phyloP scores from a whole-genome alignment of 176 grass and related monocot genomes.

The Oryza nivara region DNA sequence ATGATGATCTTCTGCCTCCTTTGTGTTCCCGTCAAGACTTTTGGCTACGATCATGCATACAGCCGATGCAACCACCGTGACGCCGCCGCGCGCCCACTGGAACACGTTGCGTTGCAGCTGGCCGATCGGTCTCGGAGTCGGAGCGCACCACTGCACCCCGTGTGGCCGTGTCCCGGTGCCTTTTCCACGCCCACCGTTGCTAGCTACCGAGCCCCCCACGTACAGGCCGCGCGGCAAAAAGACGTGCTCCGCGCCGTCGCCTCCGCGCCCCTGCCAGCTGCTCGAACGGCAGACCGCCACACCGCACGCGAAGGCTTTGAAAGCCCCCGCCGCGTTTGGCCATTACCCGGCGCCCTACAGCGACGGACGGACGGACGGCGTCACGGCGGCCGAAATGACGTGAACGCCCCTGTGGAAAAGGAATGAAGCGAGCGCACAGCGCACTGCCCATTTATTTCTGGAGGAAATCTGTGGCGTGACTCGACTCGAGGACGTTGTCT shows the following conservation, averaged over 20 bases:
- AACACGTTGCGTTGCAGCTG: slow-evolving; percentile 37
- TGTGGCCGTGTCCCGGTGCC: background rate
- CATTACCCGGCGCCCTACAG: slow-evolving; percentile 19
- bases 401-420: slow-evolving; percentile 9
- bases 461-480: background rate
- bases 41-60: background rate
- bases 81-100: background rate
- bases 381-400: slow-evolving; percentile 19
- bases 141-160: background rate
- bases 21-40: background rate
- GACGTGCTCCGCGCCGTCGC: background rate
- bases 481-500: slow-evolving; percentile 1
- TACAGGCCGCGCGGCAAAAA: background rate
- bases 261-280: slow-evolving; percentile 41
- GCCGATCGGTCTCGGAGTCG: background rate
- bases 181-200: background rate
- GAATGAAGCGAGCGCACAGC: background rate
- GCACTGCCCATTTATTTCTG: background rate
- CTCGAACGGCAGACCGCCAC: slow-evolving; percentile 26
- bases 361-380: background rate
- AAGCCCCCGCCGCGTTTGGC: slow-evolving; percentile 32
- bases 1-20: background rate
- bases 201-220: background rate
- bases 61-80: background rate
- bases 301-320: background rate